A percentile compares a stretch with the other conserved stretches of the same genome.
Conservation (phyloP, 768 basidiomycete species). For the Hericium rajendrae region DNA sequence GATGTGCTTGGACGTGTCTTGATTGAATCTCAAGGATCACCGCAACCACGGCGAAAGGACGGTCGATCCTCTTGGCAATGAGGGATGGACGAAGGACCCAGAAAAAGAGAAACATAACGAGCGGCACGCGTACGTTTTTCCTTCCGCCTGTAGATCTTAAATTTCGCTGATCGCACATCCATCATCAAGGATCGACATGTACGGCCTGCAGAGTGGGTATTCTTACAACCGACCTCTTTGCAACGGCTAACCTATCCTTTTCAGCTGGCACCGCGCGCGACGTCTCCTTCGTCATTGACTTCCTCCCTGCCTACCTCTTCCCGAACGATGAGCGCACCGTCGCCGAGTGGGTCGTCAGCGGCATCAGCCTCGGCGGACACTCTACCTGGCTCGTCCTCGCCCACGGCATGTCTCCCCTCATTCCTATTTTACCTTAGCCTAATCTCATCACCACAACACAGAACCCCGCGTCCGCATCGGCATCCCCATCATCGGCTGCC, state of each 20-base stretch:
- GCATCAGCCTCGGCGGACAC: constrained; percentile 80
- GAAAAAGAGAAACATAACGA: constrained; percentile 26
- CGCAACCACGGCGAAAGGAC: constrained; percentile 40
- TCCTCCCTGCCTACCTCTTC: constrained; percentile 65
- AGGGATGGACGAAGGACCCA: constrained; percentile 25
- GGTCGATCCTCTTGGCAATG: constrained; percentile 29
- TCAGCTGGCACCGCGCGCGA: constrained; percentile 62
- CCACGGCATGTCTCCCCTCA: constrained; percentile 40
- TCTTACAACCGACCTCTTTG: background rate
- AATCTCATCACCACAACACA: constrained; percentile 7
- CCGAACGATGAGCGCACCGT: constrained; percentile 53
- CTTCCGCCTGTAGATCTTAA: too few relatives aligned
- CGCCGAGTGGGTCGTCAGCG: constrained; percentile 60
- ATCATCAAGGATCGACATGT: constrained; percentile 34
- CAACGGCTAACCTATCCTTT: background rate
- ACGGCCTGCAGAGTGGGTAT: constrained; percentile 32
- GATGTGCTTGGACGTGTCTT: background rate
- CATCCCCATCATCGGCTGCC: constrained; percentile 51
- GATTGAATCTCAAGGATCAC: constrained; percentile 31
- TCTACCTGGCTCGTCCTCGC: constrained; percentile 63
- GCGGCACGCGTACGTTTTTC: constrained; percentile 30
- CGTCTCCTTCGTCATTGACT: constrained; percentile 74
- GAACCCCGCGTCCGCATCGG: constrained; percentile 35
- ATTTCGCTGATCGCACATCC: too few relatives aligned
- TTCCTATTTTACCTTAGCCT: constrained; percentile 1